Percentiles rank a stretch among this genome's conserved stretches.
Evolutionary conservation across 352 stramenopile genomes (phyloP).

Genomic region (Blastocystis sp.): DNA sequence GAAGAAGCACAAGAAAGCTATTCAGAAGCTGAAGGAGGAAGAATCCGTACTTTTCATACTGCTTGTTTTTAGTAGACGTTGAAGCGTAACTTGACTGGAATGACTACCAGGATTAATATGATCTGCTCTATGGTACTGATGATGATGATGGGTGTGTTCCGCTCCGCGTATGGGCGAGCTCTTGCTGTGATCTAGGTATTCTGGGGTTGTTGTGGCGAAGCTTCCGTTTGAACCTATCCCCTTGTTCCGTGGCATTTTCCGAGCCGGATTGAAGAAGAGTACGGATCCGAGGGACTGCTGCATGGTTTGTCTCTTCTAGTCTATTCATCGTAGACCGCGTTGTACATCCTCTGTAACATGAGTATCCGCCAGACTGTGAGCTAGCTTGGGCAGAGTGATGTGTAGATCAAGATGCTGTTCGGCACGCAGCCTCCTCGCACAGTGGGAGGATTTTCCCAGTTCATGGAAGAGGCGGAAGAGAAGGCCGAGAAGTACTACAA

Average conservation of each 20-base stretch:
- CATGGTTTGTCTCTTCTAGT: not conserved
- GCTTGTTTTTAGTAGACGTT: not conserved
- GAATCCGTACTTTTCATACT: not conserved
- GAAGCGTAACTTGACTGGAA: slow-evolving; percentile 38
- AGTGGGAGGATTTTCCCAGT: not conserved
- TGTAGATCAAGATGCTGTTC: slow-evolving; percentile 47
- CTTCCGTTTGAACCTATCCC: slow-evolving; percentile 41
- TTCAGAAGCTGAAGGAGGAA: slow-evolving; percentile 62
- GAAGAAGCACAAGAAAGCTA: slow-evolving; percentile 60
- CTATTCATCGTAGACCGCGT: not conserved
- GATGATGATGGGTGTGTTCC: slow-evolving; percentile 50
- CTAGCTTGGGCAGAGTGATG: not conserved
- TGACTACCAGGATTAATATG: slow-evolving; percentile 23
- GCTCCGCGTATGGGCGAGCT: not conserved
- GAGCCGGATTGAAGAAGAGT: not conserved
- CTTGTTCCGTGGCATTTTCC: slow-evolving; percentile 46
- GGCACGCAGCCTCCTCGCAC: not conserved
- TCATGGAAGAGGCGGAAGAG: slow-evolving; percentile 28
- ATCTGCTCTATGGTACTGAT: slow-evolving; percentile 50
- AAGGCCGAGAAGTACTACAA: slow-evolving; percentile 23
- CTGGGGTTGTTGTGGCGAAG: slow-evolving; percentile 47
- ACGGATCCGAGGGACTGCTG: slow-evolving; percentile 6
- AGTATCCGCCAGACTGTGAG: slow-evolving; percentile 27
- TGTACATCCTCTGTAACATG: slow-evolving; percentile 59
- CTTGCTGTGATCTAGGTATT: not conserved